Conservation (phyloP, 108 stramenopile species). For the Asterionellopsis glacialis region DNA sequence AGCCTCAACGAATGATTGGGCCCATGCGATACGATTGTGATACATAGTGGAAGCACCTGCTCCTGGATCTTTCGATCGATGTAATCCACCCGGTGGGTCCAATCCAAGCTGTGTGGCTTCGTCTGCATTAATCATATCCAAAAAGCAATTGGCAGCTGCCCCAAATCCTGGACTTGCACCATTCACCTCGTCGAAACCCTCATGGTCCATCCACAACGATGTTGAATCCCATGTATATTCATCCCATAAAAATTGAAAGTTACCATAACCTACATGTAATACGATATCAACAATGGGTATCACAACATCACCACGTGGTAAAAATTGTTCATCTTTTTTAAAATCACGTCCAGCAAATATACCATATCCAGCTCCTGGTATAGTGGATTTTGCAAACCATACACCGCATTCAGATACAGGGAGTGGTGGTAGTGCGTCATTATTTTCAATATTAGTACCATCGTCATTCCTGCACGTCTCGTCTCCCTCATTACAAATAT, state of each 20-base stretch:
- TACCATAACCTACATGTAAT: not conserved
- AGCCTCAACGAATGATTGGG: conserved; percentile 14
- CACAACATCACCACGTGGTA: conserved; percentile 3
- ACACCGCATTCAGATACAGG: not conserved
- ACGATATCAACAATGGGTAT: conserved; percentile 5
- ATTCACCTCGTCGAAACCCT: not conserved
- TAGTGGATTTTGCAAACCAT: conserved; percentile 28
- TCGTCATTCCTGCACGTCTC: too few relatives aligned
- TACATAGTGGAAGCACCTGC: conserved; percentile 34
- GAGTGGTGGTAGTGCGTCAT: too few relatives aligned
- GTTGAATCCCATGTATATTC: conserved; percentile 9
- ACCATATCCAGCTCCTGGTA: conserved; percentile 40
- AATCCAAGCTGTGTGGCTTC: conserved; percentile 11
- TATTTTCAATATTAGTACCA: too few relatives aligned
- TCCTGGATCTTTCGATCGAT: conserved; percentile 51
- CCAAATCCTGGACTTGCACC: conserved; percentile 33
- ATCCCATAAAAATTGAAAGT: conserved; percentile 3
- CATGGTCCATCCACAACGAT: conserved; percentile 3
- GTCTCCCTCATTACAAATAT: too few relatives aligned
- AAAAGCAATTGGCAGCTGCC: conserved; percentile 38
- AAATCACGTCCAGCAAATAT: conserved; percentile 22
- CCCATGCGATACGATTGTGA: conserved; percentile 22
- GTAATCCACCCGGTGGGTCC: conserved; percentile 24
- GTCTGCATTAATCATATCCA: conserved; percentile 34
- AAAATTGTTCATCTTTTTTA: not conserved